Percentiles rank a stretch among this genome's conserved stretches.
These are phyloP conservation scores for Phoma sp. DNA, from an alignment of 2,329 filamentous ascomycete genomes.

Conservation along the genomic window DNA sequence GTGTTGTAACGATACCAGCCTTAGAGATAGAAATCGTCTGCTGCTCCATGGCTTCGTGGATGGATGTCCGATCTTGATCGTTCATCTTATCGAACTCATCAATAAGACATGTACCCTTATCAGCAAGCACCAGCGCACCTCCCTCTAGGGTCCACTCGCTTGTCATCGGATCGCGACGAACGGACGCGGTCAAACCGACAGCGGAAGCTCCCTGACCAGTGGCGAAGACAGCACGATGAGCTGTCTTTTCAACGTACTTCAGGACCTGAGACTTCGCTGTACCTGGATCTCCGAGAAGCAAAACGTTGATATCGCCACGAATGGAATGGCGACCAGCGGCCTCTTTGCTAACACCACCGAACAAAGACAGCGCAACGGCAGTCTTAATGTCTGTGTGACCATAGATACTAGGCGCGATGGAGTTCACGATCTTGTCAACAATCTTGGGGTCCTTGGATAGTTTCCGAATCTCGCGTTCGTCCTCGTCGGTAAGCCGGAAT, in stretches of 20 bases:
- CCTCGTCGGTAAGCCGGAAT: conserved; percentile 92
- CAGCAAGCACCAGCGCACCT: conserved; percentile 91
- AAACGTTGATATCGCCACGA: conserved; percentile 96
- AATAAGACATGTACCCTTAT: conserved; percentile 93
- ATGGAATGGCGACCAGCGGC: conserved; percentile 89
- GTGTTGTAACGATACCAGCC: conserved; percentile 94
- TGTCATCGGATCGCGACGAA: conserved; percentile 92
- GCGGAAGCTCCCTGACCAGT: conserved; percentile 97
- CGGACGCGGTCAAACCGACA: conserved; percentile 95
- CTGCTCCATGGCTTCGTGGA: conserved; percentile 99
- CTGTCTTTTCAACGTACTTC: conserved; percentile 97
- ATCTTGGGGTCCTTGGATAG: conserved; percentile 90
- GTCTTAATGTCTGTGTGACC: conserved; percentile 98
- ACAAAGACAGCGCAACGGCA: conserved; percentile 89
- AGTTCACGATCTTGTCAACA: conserved; percentile 88
- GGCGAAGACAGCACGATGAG: conserved; percentile 94
- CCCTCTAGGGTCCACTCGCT: conserved; percentile 98
- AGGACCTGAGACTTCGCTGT: conserved; percentile 97
- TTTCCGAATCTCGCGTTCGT: conserved; percentile 87
- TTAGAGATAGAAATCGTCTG: conserved; percentile 99
- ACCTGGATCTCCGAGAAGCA: conserved; percentile 94
- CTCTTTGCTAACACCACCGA: conserved; percentile 91
- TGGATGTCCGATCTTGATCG: conserved; percentile 95
- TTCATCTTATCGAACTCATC: conserved; percentile 99
- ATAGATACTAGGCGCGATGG: conserved; percentile 96